Evolutionary conservation across 345 rosid species (phyloP).

Genomic region (Eucalyptus microcorys): DNA sequence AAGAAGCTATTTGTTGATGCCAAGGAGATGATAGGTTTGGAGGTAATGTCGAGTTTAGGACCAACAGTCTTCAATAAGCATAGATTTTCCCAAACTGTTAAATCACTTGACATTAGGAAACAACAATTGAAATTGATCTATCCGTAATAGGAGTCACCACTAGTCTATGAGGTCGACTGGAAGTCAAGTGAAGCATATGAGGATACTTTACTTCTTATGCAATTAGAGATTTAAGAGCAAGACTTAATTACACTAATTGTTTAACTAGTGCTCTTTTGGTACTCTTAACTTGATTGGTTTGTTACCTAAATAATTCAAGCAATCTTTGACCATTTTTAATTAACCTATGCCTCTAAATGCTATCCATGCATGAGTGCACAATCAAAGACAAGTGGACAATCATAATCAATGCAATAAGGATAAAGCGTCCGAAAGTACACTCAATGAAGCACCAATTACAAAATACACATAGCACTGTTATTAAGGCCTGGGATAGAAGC

Average conservation of each 20-base stretch:
- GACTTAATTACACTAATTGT: background rate
- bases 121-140: background rate
- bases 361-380: background rate
- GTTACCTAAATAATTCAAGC: background rate
- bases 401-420: background rate
- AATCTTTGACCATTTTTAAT: background rate
- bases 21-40: background rate
- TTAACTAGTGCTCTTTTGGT: background rate
- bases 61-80: background rate
- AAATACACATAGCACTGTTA: background rate
- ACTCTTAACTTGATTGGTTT: background rate
- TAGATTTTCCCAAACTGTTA: background rate
- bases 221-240: background rate
- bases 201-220: background rate
- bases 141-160: background rate
- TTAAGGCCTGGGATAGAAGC: background rate
- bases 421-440: background rate
- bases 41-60: background rate
- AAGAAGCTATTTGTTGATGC: background rate
- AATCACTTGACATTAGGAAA: background rate
- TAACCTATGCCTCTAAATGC: background rate
- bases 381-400: background rate
- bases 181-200: background rate
- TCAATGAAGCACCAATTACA: background rate
- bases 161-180: fast-evolving